Base-by-base conservation (phyloP, 805 yeast species). In the Myxozyma mucilagina region DNA sequence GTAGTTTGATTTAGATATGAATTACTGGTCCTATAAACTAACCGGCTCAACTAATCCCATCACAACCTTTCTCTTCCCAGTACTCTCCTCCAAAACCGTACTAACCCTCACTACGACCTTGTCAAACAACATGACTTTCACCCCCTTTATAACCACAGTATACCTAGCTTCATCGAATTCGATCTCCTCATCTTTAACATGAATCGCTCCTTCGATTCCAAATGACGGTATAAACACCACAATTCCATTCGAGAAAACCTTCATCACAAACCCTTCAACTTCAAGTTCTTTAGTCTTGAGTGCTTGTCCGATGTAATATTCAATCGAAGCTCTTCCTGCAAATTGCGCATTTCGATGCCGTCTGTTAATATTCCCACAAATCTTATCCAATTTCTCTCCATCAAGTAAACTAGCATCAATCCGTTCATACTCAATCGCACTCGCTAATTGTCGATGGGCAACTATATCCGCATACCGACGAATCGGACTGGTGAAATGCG, bases 401-500 rank as follows among this genome's bases (percentile, higher is more conserved):
- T 92, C 97, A 70, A 96, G 82, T 70, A 93, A 97, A 50, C 84
- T 81, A 61, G 86, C 79, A 70, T 89, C 90, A 65, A 93, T 76
- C 32, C 87, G 82, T 73, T 94, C 99, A 73, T 93, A 94, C 0
- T 89, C 96, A 61, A 94, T 94, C 0, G 99, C 97, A n/a, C 96
- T 97, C 0, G 99, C 98, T 42, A 94, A 79, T 75, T 94, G 99
- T 71, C 99, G 83, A 75, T 94, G 99, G 0, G 96, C 99, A 56
- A 94, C 96, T 60, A 94, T 87, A 76, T 94, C 99, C 79, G 99
- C 96, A 74, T 90, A 94, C 74, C 99, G 87, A 76, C 99, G 85
- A 72, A 94, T 94, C 9, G 99, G 99, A 1, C 97, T 91, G 1
- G 99, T 94, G 80, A 92, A 94, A 80, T 94, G 99, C 0, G 99